Base-by-base conservation (phyloP, 202 grass and related monocot genomes). In the Elaeis oleifera region DNA sequence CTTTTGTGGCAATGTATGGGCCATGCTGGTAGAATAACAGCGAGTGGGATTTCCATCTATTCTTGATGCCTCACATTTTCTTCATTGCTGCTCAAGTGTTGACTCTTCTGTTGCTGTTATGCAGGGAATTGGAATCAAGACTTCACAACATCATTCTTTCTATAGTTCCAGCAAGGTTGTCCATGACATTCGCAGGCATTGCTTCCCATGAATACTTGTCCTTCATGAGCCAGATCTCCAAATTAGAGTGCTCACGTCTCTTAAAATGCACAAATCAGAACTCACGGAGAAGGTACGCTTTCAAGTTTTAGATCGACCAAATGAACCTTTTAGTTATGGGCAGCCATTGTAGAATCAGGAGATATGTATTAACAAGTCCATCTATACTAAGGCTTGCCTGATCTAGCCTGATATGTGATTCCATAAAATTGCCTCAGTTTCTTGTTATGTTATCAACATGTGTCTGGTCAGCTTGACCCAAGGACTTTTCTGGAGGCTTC, bases 171-270 rank as follows among this genome's bases (percentile, higher is more conserved):
- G 39, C 79, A 54, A 97, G 86, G 68, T 56, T 97, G 31, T 82
- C 66, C 50, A 76, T 81, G 71, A 81, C 84, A 39, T 26, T 97
- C 61, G 83, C 73, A 67, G 84, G 92, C 25, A 69, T 82, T 80
- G 78, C 78, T 59, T 97, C 91, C 79, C 71, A 83, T 21, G 92
- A 97, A 64, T 97, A 86, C 49, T 76, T 97, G 36, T 81, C 84
- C 88, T 89, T 79, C 18, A 63, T 56, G 16, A 77, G 87, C 53
- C 79, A 75, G 53, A 97, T 97, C 57, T 89, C 92, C 9, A 72
- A 58, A 59, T 62, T 91, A 36, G 88, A 97, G 75, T 79, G 74
- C 36, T 79, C 74, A 64, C 81, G 82, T 25, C 61, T 97, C 56
- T 84, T 74, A 67, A 70, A 79, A 61, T 81, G 36, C 81, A 68